These are phyloP conservation scores for Hansenula sp. DNA, from an alignment of 1,139 yeast species.

Conservation along the genomic window DNA sequence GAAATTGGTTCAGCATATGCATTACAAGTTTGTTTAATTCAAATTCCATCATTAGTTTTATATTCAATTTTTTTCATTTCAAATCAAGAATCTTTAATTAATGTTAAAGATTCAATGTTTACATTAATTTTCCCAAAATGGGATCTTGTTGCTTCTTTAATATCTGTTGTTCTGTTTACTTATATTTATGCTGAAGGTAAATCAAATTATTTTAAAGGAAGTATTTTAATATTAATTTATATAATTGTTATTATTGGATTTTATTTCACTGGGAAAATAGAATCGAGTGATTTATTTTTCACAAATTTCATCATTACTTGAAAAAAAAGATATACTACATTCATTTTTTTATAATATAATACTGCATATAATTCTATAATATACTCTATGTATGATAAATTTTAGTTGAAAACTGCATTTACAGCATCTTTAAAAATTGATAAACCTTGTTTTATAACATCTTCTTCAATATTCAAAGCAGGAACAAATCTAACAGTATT, in stretches of 20 bases:
- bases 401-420: slow-evolving; percentile 32
- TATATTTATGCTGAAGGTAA: slow-evolving; percentile 97
- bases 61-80: slow-evolving; percentile 50
- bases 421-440: slow-evolving; percentile 54
- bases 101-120: slow-evolving; percentile 50
- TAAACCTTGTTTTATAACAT: slow-evolving; percentile 65
- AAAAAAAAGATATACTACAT: background rate
- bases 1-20: slow-evolving; percentile 99
- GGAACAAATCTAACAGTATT: slow-evolving; percentile 90
- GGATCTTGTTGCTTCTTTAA: slow-evolving; percentile 86
- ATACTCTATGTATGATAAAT: too few species aligned
- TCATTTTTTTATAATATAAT: background rate
- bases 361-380: background rate
- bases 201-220: slow-evolving; percentile 93
- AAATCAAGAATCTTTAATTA: slow-evolving; percentile 15
- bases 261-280: slow-evolving; percentile 51
- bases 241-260: slow-evolving; percentile 77
- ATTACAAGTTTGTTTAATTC: slow-evolving; percentile 90
- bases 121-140: slow-evolving; percentile 90
- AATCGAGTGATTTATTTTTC: slow-evolving; percentile 10
- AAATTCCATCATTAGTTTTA: slow-evolving; percentile 85
- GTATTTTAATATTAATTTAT: slow-evolving; percentile 78
- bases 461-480: slow-evolving; percentile 77
- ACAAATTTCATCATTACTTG: slow-evolving; percentile 1
- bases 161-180: slow-evolving; percentile 85